A percentile compares a stretch with the other conserved stretches of the same genome.
These are phyloP conservation scores for Schizothecium vesticola DNA, from an alignment of 495 filamentous ascomycete species.

Conservation along the genomic window DNA sequence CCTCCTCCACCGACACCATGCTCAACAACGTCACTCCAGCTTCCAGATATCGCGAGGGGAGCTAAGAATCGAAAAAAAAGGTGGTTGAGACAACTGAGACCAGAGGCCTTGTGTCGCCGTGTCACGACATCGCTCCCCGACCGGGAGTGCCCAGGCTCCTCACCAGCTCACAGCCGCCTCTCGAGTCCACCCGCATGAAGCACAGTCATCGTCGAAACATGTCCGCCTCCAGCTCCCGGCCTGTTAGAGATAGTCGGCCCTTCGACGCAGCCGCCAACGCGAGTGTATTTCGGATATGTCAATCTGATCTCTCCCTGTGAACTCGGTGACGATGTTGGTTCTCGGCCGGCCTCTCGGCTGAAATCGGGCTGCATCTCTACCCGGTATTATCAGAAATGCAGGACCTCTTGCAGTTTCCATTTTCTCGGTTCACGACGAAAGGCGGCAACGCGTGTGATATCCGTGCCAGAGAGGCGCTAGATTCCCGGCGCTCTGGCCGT, in stretches of 20 bases:
- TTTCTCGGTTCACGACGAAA: neutral
- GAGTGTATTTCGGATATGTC: neutral
- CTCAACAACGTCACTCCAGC: neutral
- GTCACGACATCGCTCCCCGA: neutral
- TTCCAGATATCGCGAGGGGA: neutral
- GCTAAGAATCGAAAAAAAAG: neutral
- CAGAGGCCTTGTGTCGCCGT: neutral
- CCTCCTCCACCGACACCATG: neutral
- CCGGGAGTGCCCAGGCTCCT: neutral
- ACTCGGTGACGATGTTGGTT: neutral
- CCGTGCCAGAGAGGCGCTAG: neutral
- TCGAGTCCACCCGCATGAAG: neutral
- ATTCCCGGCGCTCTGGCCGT: neutral
- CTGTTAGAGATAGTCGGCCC: neutral
- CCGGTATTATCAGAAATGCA: constrained; percentile 11
- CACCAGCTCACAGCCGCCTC: neutral
- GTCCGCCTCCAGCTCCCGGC: neutral
- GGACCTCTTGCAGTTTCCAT: constrained; percentile 1
- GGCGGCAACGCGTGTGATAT: constrained; percentile 1
- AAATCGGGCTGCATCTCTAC: constrained; percentile 5
- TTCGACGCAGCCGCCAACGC: neutral
- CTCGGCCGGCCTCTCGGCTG: constrained; percentile 5
- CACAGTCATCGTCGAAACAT: neutral
- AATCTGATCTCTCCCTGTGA: neutral
- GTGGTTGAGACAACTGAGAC: neutral